phyloP scores from a whole-genome alignment of 306 rosid species.

The Styphnolobium japonicum region DNA sequence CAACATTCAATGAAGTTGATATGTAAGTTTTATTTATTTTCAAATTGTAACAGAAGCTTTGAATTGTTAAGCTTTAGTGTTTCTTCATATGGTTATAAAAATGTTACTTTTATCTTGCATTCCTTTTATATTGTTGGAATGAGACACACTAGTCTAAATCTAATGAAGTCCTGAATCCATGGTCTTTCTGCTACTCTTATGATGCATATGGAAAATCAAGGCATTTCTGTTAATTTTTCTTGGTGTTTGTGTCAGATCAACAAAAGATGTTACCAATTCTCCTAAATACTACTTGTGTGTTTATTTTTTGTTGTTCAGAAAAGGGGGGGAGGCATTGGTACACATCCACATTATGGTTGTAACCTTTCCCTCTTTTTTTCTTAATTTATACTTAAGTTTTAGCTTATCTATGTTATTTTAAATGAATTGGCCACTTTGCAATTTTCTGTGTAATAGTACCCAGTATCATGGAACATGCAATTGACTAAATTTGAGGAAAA shows the following conservation, averaged over 20 bases:
- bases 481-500: neutral
- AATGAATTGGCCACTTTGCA: neutral
- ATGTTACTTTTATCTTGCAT: neutral
- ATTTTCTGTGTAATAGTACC: neutral
- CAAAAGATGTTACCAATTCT: neutral
- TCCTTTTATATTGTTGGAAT: neutral
- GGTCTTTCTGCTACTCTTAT: neutral
- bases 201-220: neutral
- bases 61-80: neutral
- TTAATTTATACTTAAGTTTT: neutral
- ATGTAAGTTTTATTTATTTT: slow-evolving; percentile 48
- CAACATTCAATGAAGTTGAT: slow-evolving; percentile 89
- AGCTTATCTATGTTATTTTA: neutral
- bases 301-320: neutral
- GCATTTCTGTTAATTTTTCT: neutral
- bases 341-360: neutral
- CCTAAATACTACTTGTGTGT: neutral
- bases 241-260: neutral
- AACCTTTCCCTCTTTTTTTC: neutral
- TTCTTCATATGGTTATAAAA: neutral
- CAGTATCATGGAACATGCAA: neutral
- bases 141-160: neutral
- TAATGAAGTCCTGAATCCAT: neutral
- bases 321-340: neutral
- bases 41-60: neutral